phyloP scores from a whole-genome alignment of 2,329 filamentous ascomycete genomes.

The Epichloe coenophiala region DNA sequence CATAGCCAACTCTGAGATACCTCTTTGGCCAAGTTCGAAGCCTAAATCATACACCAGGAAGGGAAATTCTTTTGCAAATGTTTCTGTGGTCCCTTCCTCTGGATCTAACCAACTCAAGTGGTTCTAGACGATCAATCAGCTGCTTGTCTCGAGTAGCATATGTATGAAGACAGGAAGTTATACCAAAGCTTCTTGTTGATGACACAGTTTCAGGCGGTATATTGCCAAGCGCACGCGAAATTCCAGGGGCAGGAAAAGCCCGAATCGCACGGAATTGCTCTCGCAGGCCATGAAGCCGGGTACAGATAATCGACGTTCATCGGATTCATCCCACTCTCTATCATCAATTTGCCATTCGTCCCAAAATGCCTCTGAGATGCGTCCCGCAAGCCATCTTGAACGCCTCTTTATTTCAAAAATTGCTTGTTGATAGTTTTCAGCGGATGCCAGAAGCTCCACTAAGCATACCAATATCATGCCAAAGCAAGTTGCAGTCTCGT shows the following conservation, averaged over 20 bases:
- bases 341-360: conserved; percentile 59
- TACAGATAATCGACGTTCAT: conserved; percentile 51
- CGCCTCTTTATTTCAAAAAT: conserved; percentile 57
- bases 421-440: conserved; percentile 50
- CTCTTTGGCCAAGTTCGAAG: conserved; percentile 25
- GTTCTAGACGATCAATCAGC: conserved; percentile 23
- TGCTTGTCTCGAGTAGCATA: background rate
- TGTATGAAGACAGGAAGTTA: conserved; percentile 16
- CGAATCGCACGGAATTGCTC: conserved; percentile 49
- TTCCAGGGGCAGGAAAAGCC: conserved; percentile 62
- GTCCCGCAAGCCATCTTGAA: conserved; percentile 70
- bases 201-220: conserved; percentile 60
- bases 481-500: conserved; percentile 35
- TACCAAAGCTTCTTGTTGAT: conserved; percentile 62
- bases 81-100: conserved; percentile 31
- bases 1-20: conserved; percentile 27
- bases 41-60: conserved; percentile 65
- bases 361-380: conserved; percentile 65
- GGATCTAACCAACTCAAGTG: conserved; percentile 62
- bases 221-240: conserved; percentile 73
- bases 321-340: conserved; percentile 73
- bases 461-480: conserved; percentile 82
- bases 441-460: conserved; percentile 61
- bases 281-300: conserved; percentile 43
- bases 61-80: conserved; percentile 49